phyloP scores from a whole-genome alignment of 1,284 basidiomycete species.

The Marasmius sp. region DNA sequence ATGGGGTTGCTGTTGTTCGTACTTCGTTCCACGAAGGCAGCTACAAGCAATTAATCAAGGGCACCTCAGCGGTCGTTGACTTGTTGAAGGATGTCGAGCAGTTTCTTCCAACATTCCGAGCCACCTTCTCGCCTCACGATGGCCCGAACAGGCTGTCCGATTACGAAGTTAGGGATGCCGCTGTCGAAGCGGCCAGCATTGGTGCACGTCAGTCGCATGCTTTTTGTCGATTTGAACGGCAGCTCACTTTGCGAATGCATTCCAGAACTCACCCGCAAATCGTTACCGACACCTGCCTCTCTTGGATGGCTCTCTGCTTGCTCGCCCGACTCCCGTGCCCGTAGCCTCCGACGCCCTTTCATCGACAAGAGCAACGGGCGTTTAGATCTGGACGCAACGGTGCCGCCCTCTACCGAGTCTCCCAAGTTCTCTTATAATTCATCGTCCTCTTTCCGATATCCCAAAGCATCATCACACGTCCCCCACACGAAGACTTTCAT shows the following conservation, averaged over 20 bases:
- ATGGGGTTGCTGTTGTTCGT: slow-evolving; percentile 27
- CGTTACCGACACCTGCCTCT: slow-evolving; percentile 26
- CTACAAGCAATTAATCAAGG: slow-evolving; percentile 28
- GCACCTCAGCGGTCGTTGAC: slow-evolving; percentile 27
- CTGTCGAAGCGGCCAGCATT: slow-evolving; percentile 39
- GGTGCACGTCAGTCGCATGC: slow-evolving; percentile 35
- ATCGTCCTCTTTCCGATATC: slow-evolving; percentile 21
- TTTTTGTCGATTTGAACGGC: not conserved
- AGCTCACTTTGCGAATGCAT: not conserved
- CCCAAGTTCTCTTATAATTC: slow-evolving; percentile 11
- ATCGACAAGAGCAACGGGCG: not conserved
- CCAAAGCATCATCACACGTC: slow-evolving; percentile 22
- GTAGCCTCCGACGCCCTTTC: slow-evolving; percentile 12
- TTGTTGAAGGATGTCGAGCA: slow-evolving; percentile 34
- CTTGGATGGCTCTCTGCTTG: slow-evolving; percentile 42
- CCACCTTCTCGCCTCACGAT: slow-evolving; percentile 40
- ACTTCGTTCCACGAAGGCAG: slow-evolving; percentile 29
- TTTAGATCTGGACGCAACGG: not conserved
- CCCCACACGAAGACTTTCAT: slow-evolving; percentile 48
- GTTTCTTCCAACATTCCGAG: slow-evolving; percentile 35
- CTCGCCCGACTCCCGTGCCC: slow-evolving; percentile 36
- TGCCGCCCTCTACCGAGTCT: not conserved
- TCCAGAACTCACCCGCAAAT: slow-evolving; percentile 10
- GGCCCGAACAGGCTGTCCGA: slow-evolving; percentile 44
- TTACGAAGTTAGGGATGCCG: slow-evolving; percentile 37